Percentiles rank a stretch among this genome's conserved stretches.
phyloP scores from a whole-genome alignment of 306 rosid species.

The Vigna mungo region DNA sequence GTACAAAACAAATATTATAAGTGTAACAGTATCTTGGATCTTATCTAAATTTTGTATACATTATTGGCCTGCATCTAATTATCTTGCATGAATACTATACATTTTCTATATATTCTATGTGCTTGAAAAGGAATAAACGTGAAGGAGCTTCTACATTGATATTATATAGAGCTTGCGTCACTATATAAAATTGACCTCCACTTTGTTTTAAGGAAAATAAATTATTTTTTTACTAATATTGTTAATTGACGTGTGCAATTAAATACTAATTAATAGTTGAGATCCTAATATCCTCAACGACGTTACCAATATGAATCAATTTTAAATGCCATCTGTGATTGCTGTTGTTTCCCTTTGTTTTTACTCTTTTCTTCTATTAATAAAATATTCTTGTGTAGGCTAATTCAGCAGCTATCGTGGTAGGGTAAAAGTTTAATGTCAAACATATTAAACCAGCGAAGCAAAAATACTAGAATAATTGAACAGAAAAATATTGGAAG shows the following conservation, averaged over 20 bases:
- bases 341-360: neutral
- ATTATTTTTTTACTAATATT: neutral
- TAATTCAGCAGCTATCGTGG: neutral
- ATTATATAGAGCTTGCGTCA: neutral
- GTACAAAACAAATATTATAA: too few relatives aligned
- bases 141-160: neutral
- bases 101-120: constrained; percentile 1
- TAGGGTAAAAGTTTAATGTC: neutral
- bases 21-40: neutral
- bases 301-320: constrained; percentile 18
- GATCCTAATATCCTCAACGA: constrained; percentile 19
- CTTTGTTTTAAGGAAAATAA: neutral
- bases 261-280: constrained; percentile 20
- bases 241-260: neutral
- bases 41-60: constrained; percentile 12
- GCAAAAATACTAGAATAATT: neutral
- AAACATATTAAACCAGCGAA: neutral
- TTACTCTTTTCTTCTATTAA: neutral
- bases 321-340: constrained; percentile 20
- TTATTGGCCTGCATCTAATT: neutral
- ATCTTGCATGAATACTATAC: neutral
- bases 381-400: neutral
- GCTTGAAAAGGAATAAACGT: neutral
- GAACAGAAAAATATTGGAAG: neutral
- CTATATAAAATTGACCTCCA: neutral